Evolutionary conservation across 1,284 basidiomycete species (phyloP).

Genomic region (Neonothopanus nambi): DNA sequence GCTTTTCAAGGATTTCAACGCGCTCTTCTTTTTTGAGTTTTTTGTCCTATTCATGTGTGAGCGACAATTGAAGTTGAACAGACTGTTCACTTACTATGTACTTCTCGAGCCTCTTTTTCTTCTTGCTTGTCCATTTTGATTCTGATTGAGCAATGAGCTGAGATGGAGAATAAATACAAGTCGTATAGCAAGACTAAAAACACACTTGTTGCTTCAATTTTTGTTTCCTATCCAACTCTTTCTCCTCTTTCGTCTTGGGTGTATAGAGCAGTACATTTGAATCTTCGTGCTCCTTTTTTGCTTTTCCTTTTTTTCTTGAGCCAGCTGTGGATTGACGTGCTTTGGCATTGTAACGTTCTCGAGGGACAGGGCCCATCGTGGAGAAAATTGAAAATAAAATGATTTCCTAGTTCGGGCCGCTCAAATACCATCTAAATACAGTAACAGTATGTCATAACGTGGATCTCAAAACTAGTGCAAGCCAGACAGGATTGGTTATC

Average conservation of each 20-base stretch:
- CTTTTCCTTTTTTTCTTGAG: constrained; percentile 29
- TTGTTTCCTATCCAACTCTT: constrained; percentile 59
- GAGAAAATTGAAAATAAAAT: not conserved
- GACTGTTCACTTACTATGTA: constrained; percentile 66
- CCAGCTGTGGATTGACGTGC: constrained; percentile 61
- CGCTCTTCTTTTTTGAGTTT: constrained; percentile 86
- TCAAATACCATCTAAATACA: too few species aligned
- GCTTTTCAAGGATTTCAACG: constrained; percentile 68
- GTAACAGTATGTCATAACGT: too few species aligned
- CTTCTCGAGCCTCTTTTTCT: constrained; percentile 80
- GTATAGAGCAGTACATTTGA: constrained; percentile 61
- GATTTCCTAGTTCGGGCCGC: too few species aligned
- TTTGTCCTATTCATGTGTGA: constrained; percentile 58
- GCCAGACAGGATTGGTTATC: too few species aligned
- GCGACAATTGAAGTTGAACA: constrained; percentile 1
- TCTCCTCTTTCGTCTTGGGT: constrained; percentile 62
- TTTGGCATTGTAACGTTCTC: constrained; percentile 57
- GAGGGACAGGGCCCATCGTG: constrained; percentile 36
- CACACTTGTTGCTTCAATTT: constrained; percentile 64
- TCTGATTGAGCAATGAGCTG: constrained; percentile 61
- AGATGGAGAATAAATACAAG: constrained; percentile 8
- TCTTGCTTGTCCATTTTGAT: constrained; percentile 75
- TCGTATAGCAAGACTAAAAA: constrained; percentile 9
- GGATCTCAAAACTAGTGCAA: too few species aligned
- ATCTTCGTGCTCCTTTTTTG: constrained; percentile 37